phyloP scores from a whole-genome alignment of 2,329 filamentous ascomycete species.

The Trichophyton schoenleinii region DNA sequence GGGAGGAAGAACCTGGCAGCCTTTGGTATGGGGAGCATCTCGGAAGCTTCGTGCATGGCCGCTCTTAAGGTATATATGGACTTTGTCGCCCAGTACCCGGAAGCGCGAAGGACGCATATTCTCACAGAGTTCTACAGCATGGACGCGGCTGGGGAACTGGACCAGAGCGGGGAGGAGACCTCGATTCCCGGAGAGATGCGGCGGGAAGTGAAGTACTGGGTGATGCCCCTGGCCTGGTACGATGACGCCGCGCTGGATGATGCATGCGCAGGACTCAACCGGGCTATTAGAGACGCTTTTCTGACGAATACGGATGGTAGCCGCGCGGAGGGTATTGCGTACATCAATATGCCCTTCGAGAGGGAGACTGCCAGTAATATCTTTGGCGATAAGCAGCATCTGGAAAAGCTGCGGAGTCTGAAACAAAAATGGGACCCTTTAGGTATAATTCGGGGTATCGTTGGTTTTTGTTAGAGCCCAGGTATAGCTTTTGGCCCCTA shows the following conservation, averaged over 20 bases:
- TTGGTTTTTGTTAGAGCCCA: neutral
- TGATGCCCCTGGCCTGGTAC: constrained; percentile 6
- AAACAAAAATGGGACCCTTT: neutral
- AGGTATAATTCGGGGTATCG: neutral
- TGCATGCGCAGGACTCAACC: neutral
- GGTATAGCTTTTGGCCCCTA: too few relatives aligned
- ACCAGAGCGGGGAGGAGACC: neutral
- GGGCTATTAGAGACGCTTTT: neutral
- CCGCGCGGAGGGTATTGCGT: neutral
- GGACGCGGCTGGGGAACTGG: neutral
- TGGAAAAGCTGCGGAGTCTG: neutral
- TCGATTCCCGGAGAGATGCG: neutral
- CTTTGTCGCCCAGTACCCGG: neutral
- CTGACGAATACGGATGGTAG: neutral
- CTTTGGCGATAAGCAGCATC: neutral
- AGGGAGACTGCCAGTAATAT: neutral
- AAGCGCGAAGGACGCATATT: neutral
- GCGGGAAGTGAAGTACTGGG: constrained; percentile 2
- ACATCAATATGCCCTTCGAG: neutral
- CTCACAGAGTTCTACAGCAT: neutral
- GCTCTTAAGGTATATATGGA: neutral
- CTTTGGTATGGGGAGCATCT: neutral
- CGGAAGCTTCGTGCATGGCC: neutral
- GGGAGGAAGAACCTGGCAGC: constrained; percentile 5
- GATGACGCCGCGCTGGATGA: neutral